These are phyloP conservation scores for Pseudocercospora vitis DNA, from an alignment of 2,329 filamentous ascomycete species.

Conservation along the genomic window DNA sequence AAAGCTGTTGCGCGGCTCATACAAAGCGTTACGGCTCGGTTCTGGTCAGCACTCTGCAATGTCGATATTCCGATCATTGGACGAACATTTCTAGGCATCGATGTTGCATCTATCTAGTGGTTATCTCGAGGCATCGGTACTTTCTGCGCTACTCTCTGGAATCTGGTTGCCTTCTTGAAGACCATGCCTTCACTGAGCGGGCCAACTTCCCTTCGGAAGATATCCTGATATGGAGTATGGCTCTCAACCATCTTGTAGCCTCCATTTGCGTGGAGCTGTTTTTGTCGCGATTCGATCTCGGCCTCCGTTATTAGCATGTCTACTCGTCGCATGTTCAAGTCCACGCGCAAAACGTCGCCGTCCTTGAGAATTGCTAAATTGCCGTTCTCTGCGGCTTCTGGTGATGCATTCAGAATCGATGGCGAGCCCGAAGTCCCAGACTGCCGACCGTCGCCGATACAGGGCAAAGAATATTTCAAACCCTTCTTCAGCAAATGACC, in stretches of 20 bases:
- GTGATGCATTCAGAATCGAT: conserved; percentile 57
- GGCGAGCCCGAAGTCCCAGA: conserved; percentile 57
- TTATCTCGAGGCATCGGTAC: conserved; percentile 32
- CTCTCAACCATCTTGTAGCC: conserved; percentile 32
- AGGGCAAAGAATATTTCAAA: conserved; percentile 48
- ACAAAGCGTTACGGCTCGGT: too few relatives aligned
- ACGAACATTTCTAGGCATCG: too few relatives aligned
- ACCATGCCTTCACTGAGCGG: conserved; percentile 38
- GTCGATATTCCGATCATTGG: too few relatives aligned
- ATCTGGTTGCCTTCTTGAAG: conserved; percentile 29
- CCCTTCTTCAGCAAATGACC: conserved; percentile 33
- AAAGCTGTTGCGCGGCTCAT: too few relatives aligned
- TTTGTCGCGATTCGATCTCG: conserved; percentile 45
- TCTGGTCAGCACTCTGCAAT: too few relatives aligned
- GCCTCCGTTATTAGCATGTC: conserved; percentile 48
- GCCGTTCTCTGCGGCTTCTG: conserved; percentile 56
- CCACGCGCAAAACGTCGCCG: conserved; percentile 53
- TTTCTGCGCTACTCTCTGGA: conserved; percentile 33
- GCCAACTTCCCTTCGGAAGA: conserved; percentile 34
- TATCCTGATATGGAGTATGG: conserved; percentile 36
- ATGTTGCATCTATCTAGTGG: conserved; percentile 23
- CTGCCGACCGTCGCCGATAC: conserved; percentile 56
- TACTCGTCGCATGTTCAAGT: conserved; percentile 51
- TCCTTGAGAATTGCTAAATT: conserved; percentile 54
- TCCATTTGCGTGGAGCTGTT: conserved; percentile 32